phyloP scores from a whole-genome alignment of 2,329 filamentous ascomycete genomes.

The Fusarium vanettenii region DNA sequence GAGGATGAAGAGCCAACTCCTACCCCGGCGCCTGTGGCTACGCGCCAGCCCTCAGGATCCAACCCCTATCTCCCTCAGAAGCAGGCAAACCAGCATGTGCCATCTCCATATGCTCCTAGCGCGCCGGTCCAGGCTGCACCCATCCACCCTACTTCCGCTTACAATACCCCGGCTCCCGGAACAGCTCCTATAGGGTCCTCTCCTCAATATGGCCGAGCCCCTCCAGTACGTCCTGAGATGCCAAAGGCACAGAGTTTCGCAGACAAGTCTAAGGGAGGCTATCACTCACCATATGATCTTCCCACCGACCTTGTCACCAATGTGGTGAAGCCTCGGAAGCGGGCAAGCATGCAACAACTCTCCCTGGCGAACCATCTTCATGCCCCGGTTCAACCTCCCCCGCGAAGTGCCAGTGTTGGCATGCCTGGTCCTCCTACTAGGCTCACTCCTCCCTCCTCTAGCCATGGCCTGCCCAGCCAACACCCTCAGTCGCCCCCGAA shows the following conservation, averaged over 20 bases:
- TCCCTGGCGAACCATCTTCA: constrained; percentile 56
- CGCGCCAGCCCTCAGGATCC: constrained; percentile 19
- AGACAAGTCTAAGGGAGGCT: constrained; percentile 90
- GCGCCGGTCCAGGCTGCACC: constrained; percentile 6
- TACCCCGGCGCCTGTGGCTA: constrained; percentile 10
- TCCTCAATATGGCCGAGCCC: constrained; percentile 53
- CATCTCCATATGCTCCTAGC: constrained; percentile 40
- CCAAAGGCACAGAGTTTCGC: constrained; percentile 83
- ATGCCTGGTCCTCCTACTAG: constrained; percentile 44
- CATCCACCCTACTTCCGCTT: constrained; percentile 30
- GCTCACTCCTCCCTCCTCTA: constrained; percentile 49
- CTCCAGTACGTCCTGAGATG: constrained; percentile 56
- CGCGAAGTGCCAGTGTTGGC: constrained; percentile 72
- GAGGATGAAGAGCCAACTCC: constrained; percentile 66
- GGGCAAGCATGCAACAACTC: constrained; percentile 68
- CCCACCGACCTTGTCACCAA: constrained; percentile 79
- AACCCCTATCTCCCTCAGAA: constrained; percentile 45
- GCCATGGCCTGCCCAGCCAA: constrained; percentile 45
- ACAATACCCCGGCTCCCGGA: constrained; percentile 38
- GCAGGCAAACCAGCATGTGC: constrained; percentile 21
- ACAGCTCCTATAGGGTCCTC: constrained; percentile 39
- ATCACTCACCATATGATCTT: constrained; percentile 93
- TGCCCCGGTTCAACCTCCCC: constrained; percentile 53
- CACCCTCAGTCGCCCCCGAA: constrained; percentile 49
- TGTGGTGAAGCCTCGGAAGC: constrained; percentile 73